These are phyloP conservation scores for Ochromonadaceae sp. DNA, from an alignment of 352 stramenopile genomes.

Conservation along the genomic window DNA sequence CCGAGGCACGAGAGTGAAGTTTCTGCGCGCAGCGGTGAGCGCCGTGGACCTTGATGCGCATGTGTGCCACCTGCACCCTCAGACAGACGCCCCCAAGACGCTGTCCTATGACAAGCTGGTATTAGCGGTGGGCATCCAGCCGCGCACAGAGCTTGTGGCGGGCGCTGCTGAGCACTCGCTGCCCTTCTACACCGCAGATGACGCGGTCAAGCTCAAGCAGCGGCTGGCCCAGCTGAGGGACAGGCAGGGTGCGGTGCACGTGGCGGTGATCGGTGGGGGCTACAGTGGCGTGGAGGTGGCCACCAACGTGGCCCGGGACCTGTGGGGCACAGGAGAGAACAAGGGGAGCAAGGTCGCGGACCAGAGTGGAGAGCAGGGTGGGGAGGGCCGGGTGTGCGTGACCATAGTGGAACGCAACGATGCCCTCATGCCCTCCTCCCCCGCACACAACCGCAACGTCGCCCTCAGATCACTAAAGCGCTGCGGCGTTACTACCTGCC, in stretches of 20 bases:
- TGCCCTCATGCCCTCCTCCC: not conserved
- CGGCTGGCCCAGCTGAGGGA: not conserved
- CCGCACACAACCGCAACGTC: not conserved
- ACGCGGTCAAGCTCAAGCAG: not conserved
- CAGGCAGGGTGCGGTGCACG: not conserved
- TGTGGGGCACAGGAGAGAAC: no score
- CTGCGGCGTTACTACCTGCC: no score
- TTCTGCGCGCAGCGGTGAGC: not conserved
- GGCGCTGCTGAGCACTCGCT: not conserved
- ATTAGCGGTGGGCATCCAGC: constrained; percentile 4
- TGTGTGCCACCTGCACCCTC: not conserved
- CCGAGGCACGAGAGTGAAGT: not conserved
- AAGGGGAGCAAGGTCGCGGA: no score
- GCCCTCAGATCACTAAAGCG: no score
- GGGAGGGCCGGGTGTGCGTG: not conserved
- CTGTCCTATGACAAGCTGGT: constrained; percentile 16
- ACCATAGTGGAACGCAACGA: not conserved
- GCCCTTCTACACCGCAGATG: constrained; percentile 7
- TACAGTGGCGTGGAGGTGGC: constrained; percentile 17
- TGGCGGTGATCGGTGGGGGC: constrained; percentile 6
- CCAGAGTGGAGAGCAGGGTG: not conserved
- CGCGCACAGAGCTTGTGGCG: not conserved
- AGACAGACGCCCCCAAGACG: not conserved
- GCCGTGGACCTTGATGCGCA: not conserved
- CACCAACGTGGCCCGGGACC: constrained; percentile 13